A percentile compares a stretch with the other conserved stretches of the same genome.
Evolutionary conservation across 331 rosid species (phyloP).

Genomic region (Spiraea crenata): DNA sequence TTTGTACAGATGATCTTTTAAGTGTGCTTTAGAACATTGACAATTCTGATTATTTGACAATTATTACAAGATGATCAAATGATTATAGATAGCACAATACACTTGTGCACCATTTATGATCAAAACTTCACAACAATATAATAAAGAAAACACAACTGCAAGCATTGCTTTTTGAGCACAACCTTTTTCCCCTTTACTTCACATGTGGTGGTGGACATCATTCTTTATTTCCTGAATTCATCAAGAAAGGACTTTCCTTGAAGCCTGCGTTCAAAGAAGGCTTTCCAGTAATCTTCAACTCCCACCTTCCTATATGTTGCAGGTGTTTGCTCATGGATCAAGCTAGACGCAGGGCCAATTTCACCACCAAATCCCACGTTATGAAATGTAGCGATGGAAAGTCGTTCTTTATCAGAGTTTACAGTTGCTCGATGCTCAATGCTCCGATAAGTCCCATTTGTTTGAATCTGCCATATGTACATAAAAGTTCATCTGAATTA

Average conservation of each 20-base stretch:
- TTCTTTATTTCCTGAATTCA: not conserved
- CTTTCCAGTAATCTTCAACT: not conserved
- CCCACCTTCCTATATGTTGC: slow-evolving; percentile 8
- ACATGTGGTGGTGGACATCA: no score
- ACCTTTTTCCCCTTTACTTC: no score
- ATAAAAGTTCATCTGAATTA: no score
- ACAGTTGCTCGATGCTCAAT: slow-evolving; percentile 33
- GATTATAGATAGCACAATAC: no score
- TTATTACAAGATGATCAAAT: no score
- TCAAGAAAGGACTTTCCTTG: slow-evolving; percentile 24
- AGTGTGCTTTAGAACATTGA: no score
- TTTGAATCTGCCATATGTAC: slow-evolving; percentile 18
- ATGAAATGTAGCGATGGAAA: slow-evolving; percentile 30
- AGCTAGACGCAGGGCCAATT: slow-evolving; percentile 17
- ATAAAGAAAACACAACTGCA: no score
- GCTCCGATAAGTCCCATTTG: slow-evolving; percentile 33
- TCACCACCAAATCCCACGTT: not conserved
- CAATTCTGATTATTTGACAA: no score
- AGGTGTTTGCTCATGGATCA: slow-evolving; percentile 22
- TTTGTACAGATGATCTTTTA: no score
- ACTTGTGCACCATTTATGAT: no score
- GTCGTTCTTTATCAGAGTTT: slow-evolving; percentile 25
- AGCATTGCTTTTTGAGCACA: no score
- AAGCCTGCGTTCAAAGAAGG: slow-evolving; percentile 17
- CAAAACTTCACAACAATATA: no score